Evolutionary conservation across 129 eudicot genomes (phyloP), one percentile per base, ranked within the genome.

Genomic region (Silybum marianum): DNA sequence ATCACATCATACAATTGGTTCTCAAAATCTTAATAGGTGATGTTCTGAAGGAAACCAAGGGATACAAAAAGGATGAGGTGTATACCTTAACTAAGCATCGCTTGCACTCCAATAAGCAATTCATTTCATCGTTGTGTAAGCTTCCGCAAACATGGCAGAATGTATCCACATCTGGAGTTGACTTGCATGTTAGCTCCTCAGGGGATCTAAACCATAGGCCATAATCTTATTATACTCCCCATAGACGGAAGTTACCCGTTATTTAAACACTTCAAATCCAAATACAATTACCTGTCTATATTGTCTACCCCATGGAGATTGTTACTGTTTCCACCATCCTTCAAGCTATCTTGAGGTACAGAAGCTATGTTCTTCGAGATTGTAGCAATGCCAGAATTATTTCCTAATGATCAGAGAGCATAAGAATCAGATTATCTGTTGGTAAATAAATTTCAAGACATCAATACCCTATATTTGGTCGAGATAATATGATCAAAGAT

Each of bases 31-130:
- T 67, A 66, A 77, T 11, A 85, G 46, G 66, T n/a, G 25, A 48
- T 48, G 6, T 36, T 81, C 16, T 23, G 21, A 24, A 62, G 63
- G 10, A 85, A 14, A 16, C 38, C 32, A 40, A 77, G 19, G 7
- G 34, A 73, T 78, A 40, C 22, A 30, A 81, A 32, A 13, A 9
- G 18, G 81, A 66, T 23, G 11, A 48, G 48, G 28, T 81, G 60
- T 78, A 82, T 77, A 89, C 97, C 85, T 77, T 88, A 60, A 87
- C 83, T 40, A 84, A 86, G 83, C 90, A 89, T 70, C 65, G 71
- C 38, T 51, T 85, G 87, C 93, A 89, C 87, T 89, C 88, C 80
- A 89, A 51, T 72, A 91, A 86, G 77, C 85, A 83, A 78, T 89
- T 83, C 30, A 63, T 23, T 75, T 86, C 86, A 80, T 89, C 86